Percentiles rank a stretch among this genome's conserved stretches.
phyloP scores from a whole-genome alignment of 306 rosid species.

The Castanea sativa region DNA sequence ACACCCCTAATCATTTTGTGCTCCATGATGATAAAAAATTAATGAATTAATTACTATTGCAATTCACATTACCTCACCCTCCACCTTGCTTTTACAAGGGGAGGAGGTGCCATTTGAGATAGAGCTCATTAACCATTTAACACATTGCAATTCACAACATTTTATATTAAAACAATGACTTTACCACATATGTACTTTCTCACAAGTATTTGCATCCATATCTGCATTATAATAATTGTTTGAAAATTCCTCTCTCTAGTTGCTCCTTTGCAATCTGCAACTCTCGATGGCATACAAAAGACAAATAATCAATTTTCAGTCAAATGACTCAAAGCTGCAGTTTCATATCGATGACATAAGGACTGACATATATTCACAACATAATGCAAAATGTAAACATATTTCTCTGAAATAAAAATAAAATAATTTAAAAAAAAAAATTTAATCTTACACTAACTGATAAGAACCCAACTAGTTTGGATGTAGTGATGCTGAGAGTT shows the following conservation, averaged over 20 bases:
- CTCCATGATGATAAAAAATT: too few species aligned
- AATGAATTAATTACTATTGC: too few species aligned
- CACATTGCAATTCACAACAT: slow-evolving; percentile 17
- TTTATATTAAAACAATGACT: slow-evolving; percentile 18
- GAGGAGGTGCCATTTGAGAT: too few species aligned
- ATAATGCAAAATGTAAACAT: background rate
- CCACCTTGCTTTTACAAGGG: too few species aligned
- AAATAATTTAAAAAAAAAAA: too few species aligned
- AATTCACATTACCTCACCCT: too few species aligned
- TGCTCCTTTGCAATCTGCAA: slow-evolving; percentile 85
- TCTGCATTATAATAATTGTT: slow-evolving; percentile 91
- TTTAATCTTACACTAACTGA: background rate
- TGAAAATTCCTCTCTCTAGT: slow-evolving; percentile 66
- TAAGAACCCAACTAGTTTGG: background rate
- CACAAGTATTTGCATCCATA: slow-evolving; percentile 76
- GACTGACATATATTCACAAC: background rate
- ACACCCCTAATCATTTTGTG: too few species aligned
- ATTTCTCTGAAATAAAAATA: background rate
- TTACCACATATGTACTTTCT: slow-evolving; percentile 85
- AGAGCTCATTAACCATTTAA: background rate
- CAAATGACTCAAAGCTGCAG: background rate
- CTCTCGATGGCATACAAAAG: slow-evolving; percentile 22
- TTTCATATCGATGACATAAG: slow-evolving; percentile 3
- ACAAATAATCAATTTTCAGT: slow-evolving; percentile 4
- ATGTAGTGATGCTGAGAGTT: background rate